Base-by-base conservation (phyloP, 2,329 filamentous ascomycete genomes). In the Fusarium armeniacum region DNA sequence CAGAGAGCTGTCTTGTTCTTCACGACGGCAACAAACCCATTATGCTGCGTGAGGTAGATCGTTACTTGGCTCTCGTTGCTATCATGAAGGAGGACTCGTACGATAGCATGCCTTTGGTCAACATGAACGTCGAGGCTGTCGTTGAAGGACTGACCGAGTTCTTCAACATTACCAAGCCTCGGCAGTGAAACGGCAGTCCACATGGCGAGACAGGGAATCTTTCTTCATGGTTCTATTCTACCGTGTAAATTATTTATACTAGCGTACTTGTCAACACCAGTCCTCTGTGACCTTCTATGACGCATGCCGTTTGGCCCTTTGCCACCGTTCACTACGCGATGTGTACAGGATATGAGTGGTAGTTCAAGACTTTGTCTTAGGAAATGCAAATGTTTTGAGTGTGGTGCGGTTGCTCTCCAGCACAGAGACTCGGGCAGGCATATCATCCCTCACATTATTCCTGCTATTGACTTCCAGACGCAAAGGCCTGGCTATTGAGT, bases 71-170 rank as follows among this genome's bases (percentile, higher is more conserved):
- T 1, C 84, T 97, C 16, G 92, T 97, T 35, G 93, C 93, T 63
- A 91, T 97, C 67, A 94, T 95, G 92, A 91, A 91, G 78, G 92
- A 95, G 76, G 92, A 92, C 57, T 92, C 90, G 30, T 93, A 93
- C 73, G 91, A 94, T 76, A 93, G 92, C 83, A 93, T 95, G 83
- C 91, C 91, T 6, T 83, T 94, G 67, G 92, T 97, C 66, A 93
- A 94, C 73, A 93, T 95, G 87, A 96, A 97, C 74, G 91, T 95
- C 4, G 91, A 93, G 74, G 90, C 93, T 0, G 91, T 94, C 33
- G 92, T 94, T 51, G 89, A 92, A 74, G 93, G 93, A 0, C 80
- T 97, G 75, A 89, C 89, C 40, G 89, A 94, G 76, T 93, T 96
- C 67, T 96, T 96, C 75, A 86, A 90, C 74, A 90, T 91, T 63